Evolutionary conservation across 495 filamentous ascomycete species (phyloP), one percentile per base, ranked within the genome.

Genomic region (Penicillium pancosmium): DNA sequence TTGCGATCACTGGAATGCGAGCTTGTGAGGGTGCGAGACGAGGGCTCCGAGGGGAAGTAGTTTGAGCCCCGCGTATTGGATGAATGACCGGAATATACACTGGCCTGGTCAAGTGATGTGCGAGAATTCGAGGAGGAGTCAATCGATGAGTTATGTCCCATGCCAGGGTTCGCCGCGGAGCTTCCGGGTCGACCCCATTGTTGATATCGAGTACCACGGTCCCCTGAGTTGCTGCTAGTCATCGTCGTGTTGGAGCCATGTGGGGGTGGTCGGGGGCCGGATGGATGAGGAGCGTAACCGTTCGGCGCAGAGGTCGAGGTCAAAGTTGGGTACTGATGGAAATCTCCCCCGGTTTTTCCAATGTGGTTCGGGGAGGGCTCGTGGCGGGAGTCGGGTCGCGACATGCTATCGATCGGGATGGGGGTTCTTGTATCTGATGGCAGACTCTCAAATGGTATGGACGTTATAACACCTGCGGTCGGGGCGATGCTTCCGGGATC

Each of bases 381-480:
- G 66, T 84, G 85, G 57, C 86, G 82, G 25, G 82, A 82, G 36
- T 92, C 90, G 19, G 82, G 75, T 60, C 87, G 85, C 33, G 89
- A 87, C 50, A 93, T 78, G 65, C 89, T 90, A 35, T 96, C 89
- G 59, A 93, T 79, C 13, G 88, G 75, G 55, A 92, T 84, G 2
- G 93, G 91, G 43, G 85, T 87, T 52, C 80, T 82, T 35, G 76
- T 78, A 69, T 91, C 90, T 27, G 84, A 69, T 31, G 82, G 72
- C n/a, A 88, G 77, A 57, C 78, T 86, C 53, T 97, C 91, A 74
- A 93, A 97, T 12, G 94, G 91, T 57, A 98, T 93, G 1, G 89
- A 88, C 8, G 92, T 91, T 57, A 97, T 91, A 13, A 93, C 84
- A 49, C 92, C 94, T n/a, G 93, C 86, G 34, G 83, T 90, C 73